Percentiles rank a stretch among this genome's conserved stretches.
These are phyloP conservation scores for Globisporangium nagaii DNA, from an alignment of 352 stramenopile genomes.

Conservation along the genomic window DNA sequence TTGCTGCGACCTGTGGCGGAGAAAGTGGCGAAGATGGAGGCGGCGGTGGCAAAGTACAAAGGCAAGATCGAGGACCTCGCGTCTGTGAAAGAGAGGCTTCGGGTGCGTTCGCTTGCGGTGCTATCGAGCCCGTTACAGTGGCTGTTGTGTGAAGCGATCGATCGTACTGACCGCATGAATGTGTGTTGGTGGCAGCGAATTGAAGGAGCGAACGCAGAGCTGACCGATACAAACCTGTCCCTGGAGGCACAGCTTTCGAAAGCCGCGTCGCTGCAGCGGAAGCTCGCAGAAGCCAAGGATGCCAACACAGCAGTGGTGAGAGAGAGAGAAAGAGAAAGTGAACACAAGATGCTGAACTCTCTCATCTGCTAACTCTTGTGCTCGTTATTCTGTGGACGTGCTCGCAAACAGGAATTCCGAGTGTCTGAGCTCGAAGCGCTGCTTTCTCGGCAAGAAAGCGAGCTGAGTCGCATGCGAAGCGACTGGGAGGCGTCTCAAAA, in stretches of 20 bases:
- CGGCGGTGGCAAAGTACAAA: slow-evolving; percentile 57
- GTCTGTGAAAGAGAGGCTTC: slow-evolving; percentile 44
- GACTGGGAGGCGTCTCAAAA: slow-evolving; percentile 26
- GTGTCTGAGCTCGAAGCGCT: slow-evolving; percentile 47
- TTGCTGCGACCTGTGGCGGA: slow-evolving; percentile 46
- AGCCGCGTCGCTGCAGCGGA: slow-evolving; percentile 42
- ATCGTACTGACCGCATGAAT: too few species aligned
- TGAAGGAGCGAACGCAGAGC: slow-evolving; percentile 49
- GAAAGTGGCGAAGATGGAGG: slow-evolving; percentile 43
- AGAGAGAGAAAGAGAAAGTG: background rate
- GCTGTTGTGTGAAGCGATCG: background rate
- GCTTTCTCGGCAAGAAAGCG: slow-evolving; percentile 24
- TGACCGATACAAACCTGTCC: slow-evolving; percentile 47
- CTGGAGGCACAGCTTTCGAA: slow-evolving; percentile 49
- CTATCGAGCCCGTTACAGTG: background rate
- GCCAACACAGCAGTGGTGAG: slow-evolving; percentile 55
- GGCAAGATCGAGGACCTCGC: slow-evolving; percentile 59
- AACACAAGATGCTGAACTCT: background rate
- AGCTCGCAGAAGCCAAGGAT: slow-evolving; percentile 63
- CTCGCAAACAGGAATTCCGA: slow-evolving; percentile 42
- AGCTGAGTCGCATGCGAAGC: slow-evolving; percentile 16
- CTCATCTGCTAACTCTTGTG: background rate
- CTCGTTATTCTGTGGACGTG: background rate
- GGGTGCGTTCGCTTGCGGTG: slow-evolving; percentile 8
- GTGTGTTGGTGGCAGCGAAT: slow-evolving; percentile 20